Percentiles rank a stretch among this genome's conserved stretches.
Evolutionary conservation across 2,329 filamentous ascomycete species (phyloP).

Genomic region (Talaromyces verruculosus): DNA sequence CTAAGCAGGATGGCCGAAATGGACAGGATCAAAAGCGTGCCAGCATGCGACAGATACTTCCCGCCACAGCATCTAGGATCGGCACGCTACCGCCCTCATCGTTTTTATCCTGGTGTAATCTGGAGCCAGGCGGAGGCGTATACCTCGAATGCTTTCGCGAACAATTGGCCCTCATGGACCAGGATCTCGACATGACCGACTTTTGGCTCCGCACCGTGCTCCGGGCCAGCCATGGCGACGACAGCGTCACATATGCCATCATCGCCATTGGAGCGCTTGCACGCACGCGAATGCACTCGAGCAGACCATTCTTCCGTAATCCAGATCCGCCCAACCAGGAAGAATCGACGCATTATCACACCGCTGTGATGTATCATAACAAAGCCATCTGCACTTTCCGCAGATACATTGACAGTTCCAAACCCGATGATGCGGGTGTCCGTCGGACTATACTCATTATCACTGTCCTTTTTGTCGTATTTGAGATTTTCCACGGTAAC

Average conservation of each 20-base stretch:
- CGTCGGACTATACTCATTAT: constrained; percentile 6
- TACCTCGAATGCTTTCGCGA: constrained; percentile 5
- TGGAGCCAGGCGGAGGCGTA: constrained; percentile 1
- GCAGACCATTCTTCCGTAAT: neutral
- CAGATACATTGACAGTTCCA: neutral
- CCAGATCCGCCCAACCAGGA: neutral
- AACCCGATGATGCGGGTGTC: neutral
- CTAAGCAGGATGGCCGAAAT: neutral
- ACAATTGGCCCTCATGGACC: constrained; percentile 4
- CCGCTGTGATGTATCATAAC: neutral
- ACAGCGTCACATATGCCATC: constrained; percentile 9
- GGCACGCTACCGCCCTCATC: neutral
- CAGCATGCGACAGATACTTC: neutral
- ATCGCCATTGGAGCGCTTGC: constrained; percentile 1
- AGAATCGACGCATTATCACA: neutral
- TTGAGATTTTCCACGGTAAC: constrained; percentile 3
- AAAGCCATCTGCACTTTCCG: constrained; percentile 9
- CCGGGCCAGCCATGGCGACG: constrained; percentile 1
- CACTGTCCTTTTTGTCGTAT: neutral
- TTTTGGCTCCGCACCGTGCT: constrained; percentile 11
- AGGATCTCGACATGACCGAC: constrained; percentile 10
- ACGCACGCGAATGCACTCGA: neutral
- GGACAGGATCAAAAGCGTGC: neutral
- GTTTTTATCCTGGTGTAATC: neutral
- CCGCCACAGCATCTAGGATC: neutral